These are phyloP conservation scores for Botrytis pseudocinerea DNA, from an alignment of 2,329 filamentous ascomycete species.

Conservation along the genomic window DNA sequence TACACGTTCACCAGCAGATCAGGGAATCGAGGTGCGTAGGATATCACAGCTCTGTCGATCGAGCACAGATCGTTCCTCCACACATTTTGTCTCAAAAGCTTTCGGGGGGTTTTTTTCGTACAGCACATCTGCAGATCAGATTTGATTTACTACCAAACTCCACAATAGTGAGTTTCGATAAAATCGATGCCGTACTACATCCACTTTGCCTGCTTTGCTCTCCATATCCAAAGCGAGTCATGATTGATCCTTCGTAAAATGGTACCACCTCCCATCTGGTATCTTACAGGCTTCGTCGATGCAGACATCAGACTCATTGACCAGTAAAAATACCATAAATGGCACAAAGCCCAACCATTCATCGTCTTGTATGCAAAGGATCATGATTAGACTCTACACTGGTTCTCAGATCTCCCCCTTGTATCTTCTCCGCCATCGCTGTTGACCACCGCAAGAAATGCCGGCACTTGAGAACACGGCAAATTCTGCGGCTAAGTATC, in stretches of 20 bases:
- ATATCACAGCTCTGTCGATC: background rate
- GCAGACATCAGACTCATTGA: background rate
- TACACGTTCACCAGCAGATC: background rate
- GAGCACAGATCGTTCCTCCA: background rate
- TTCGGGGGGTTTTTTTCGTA: background rate
- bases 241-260: background rate
- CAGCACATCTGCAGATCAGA: background rate
- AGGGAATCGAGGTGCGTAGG: background rate
- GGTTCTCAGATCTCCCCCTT: background rate
- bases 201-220: background rate
- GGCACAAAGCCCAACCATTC: background rate
- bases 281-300: background rate
- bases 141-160: background rate
- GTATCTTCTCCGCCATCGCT: background rate
- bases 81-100: background rate
- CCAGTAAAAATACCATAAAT: background rate
- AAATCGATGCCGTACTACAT: background rate
- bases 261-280: background rate
- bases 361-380: background rate
- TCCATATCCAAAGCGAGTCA: background rate
- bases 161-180: background rate
- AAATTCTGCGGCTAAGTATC: background rate
- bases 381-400: background rate
- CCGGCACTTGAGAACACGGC: background rate
- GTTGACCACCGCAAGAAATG: background rate